Evolutionary conservation across 148 eudicot species (phyloP).

Genomic region (Euryodendron excelsum): DNA sequence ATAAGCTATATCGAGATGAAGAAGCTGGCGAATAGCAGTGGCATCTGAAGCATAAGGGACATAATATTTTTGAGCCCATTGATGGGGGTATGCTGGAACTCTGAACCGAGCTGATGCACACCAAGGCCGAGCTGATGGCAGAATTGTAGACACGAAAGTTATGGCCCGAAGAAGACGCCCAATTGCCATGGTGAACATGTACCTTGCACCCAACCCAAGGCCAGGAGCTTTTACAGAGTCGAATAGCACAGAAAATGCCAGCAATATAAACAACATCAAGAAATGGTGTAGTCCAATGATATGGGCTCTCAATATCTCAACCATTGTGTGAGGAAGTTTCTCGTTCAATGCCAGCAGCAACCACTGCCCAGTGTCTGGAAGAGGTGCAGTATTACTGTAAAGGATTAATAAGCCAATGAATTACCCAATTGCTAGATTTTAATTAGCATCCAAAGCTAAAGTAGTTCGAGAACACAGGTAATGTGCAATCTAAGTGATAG

Average conservation of each 20-base stretch:
- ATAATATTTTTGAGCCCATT: conserved; percentile 95
- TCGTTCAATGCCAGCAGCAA: conserved; percentile 79
- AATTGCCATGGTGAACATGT: conserved; percentile 89
- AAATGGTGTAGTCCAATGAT: conserved; percentile 84
- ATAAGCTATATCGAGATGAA: conserved; percentile 64
- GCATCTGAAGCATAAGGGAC: conserved; percentile 83
- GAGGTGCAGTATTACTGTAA: conserved; percentile 72
- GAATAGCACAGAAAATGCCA: conserved; percentile 85
- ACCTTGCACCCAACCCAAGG: conserved; percentile 91
- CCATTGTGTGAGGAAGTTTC: conserved; percentile 66
- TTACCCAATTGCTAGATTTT: background rate
- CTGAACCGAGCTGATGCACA: conserved; percentile 82
- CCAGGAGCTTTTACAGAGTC: conserved; percentile 95
- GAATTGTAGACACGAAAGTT: conserved; percentile 75
- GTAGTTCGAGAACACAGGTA: background rate
- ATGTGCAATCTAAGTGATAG: background rate
- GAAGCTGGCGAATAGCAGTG: conserved; percentile 56
- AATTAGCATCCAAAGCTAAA: background rate
- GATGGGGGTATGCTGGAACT: conserved; percentile 81
- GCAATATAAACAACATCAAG: conserved; percentile 93
- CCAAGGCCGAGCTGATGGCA: conserved; percentile 98
- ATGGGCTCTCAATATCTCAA: conserved; percentile 84
- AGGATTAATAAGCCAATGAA: conserved; percentile 11
- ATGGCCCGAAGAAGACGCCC: conserved; percentile 86
- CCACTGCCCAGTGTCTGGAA: conserved; percentile 99